These are phyloP conservation scores for Cardiospermum halicacabum DNA, from an alignment of 345 rosid species.

Conservation along the genomic window DNA sequence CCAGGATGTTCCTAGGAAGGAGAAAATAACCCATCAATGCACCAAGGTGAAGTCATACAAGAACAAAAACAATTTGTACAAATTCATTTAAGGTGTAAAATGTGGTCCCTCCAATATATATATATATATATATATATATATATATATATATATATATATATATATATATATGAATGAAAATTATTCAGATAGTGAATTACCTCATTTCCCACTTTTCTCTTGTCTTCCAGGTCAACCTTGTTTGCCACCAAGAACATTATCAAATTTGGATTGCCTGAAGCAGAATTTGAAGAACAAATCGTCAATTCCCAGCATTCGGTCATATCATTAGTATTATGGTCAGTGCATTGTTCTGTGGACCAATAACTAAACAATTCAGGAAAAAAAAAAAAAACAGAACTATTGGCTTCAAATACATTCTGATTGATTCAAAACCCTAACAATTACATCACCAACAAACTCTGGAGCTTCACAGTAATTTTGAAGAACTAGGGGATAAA, in stretches of 20 bases:
- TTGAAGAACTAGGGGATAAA: not conserved
- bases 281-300: not conserved
- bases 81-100: too few relatives aligned
- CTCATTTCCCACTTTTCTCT: conserved; percentile 56
- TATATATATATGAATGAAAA: not conserved
- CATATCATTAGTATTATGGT: not conserved
- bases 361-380: not conserved
- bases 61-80: too few relatives aligned
- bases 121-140: too few relatives aligned
- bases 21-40: not conserved
- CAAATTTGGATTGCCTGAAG: conserved; percentile 62
- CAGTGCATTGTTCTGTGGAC: not conserved
- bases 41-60: too few relatives aligned
- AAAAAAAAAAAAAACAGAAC: not conserved
- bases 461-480: not conserved
- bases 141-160: too few relatives aligned
- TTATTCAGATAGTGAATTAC: conserved; percentile 22
- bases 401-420: not conserved
- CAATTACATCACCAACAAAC: not conserved
- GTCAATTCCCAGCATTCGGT: not conserved
- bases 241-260: conserved; percentile 66
- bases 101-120: too few relatives aligned
- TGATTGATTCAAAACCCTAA: not conserved
- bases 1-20: not conserved
- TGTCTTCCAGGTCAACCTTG: conserved; percentile 70